Evolutionary conservation across 2,329 filamentous ascomycete species (phyloP), one percentile per base, ranked within the genome.

Genomic region (Podosphaera fusca): DNA sequence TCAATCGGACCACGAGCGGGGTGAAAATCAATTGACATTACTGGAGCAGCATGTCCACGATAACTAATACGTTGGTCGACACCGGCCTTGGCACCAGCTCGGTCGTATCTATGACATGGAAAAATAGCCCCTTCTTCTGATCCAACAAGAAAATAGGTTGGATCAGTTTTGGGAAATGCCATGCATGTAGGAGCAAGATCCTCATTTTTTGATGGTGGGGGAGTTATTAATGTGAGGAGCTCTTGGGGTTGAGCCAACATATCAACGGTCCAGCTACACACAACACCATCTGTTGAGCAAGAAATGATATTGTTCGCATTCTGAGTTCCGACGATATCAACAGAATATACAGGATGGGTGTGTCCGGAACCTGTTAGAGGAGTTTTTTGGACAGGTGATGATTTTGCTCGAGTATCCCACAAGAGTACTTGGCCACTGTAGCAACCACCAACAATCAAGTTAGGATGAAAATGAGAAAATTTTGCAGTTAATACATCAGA

Each of bases 271-370:
- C 92, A 98, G 53, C 89, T 87, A 69, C 92, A 98, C 47, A 96
- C 87, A 8, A 94, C 87, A 57, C 92, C 92, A 67, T 98, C 92
- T 0, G 92, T 98, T 1, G 88, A 95, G 68, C 87, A 90, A 38
- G 89, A 95, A 64, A 98, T 85, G 67, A 98, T 95, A 69, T 96
- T 98, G 73, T 95, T 95, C 59, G 92, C 92, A 68, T 98, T 98
- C 67, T 96, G 92, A 0, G 94, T 98, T 61, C 92, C 92, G 55
- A 98, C 87, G 57, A 98, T 94, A 60, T 92, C 86, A 58, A 98
- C 81, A 45, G 85, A 88, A 73, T 98, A 98, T 61, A 98, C 85
- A 0, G 92, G 92, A 67, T 98, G 92, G 6, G 92, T 94, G 69
- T 98, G 92, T 12, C 92, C 89, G 12, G 87, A 89, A 55, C 92